These are phyloP conservation scores for Heimioporus retisporus DNA, from an alignment of 1,284 basidiomycete species.

Conservation along the genomic window DNA sequence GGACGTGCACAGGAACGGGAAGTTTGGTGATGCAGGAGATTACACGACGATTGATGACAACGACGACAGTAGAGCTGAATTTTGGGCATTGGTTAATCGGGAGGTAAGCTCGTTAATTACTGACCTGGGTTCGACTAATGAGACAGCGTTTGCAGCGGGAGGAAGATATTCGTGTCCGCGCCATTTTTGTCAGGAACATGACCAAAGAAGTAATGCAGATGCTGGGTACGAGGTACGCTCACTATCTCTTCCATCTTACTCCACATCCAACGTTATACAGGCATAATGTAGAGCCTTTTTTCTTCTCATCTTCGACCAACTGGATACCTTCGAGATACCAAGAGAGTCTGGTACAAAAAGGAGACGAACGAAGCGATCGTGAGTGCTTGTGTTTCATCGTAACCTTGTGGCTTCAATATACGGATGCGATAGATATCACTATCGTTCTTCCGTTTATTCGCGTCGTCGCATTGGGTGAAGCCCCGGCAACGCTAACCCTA, in stretches of 20 bases:
- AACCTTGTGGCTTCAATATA: not conserved
- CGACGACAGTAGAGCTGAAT: slow-evolving; percentile 33
- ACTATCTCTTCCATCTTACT: not conserved
- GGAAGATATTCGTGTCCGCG: slow-evolving; percentile 52
- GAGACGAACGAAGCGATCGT: slow-evolving; percentile 55
- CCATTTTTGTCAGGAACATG: slow-evolving; percentile 60
- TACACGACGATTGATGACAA: slow-evolving; percentile 27
- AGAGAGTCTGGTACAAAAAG: slow-evolving; percentile 45
- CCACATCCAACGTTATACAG: slow-evolving; percentile 19
- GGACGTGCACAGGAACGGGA: slow-evolving; percentile 52
- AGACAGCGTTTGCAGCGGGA: slow-evolving; percentile 41
- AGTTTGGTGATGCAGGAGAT: slow-evolving; percentile 37
- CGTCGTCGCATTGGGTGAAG: slow-evolving; percentile 11
- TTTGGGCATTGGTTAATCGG: slow-evolving; percentile 50
- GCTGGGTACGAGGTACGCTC: slow-evolving; percentile 57
- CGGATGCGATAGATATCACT: slow-evolving; percentile 56
- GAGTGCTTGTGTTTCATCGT: slow-evolving; percentile 26
- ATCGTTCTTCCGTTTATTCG: slow-evolving; percentile 60
- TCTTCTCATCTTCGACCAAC: slow-evolving; percentile 65
- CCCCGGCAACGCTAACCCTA: not conserved
- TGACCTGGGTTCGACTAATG: not conserved
- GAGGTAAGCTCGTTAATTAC: slow-evolving; percentile 23
- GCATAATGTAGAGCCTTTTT: slow-evolving; percentile 61
- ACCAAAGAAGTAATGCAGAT: slow-evolving; percentile 61
- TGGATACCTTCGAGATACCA: slow-evolving; percentile 68